Base-by-base conservation (phyloP, 148 eudicot species). In the Cornus kousa region DNA sequence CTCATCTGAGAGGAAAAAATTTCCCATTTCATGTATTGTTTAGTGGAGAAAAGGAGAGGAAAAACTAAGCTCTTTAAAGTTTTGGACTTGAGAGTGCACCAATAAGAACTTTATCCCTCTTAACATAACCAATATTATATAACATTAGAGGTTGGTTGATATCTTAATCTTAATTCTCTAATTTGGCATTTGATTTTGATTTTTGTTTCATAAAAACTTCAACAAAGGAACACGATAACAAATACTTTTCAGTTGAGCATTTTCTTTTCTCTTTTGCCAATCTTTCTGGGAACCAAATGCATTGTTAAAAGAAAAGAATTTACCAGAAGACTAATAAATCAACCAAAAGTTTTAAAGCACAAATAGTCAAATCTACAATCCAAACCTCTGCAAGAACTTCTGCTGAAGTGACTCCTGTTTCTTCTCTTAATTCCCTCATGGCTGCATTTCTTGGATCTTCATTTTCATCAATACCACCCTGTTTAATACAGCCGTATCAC, bases 391-490 rank as follows among this genome's bases (percentile, higher is more conserved):
- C 95, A 83, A 96, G 83, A 69, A 89, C 80, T 85, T 96, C 92
- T 53, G 89, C 99, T 57, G 98, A 92, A 40, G 88, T 86, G 76
- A 93, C 90, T 80, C 98, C 99, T 14, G 99, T 96, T 86, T 96
- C 99, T 90, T 96, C 99, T 85, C 87, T 87, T 39, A 96, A 88
- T 86, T 96, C 98, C 81, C 97, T 90, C 53, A 93, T 81, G 39
- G 90, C 99, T 71, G 99, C 98, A 78, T 50, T 76, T 83, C 83
- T 87, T 68, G 97, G 94, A 86, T 93, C 92, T 88, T 96, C 99
- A 76, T 76, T 91, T 76, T 85, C 95, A 84, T 96, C 98, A 80
- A 96, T 84, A 10, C 98, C 98, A 77, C 99, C 99, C 98, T 96
- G 88, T 73, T 80, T 68, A 74, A 43, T 43, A 67, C 35, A 81